Evolutionary conservation across 75 land plant species (phyloP), one percentile per base, ranked within the genome.

Genomic region (Gnetum montanum): DNA sequence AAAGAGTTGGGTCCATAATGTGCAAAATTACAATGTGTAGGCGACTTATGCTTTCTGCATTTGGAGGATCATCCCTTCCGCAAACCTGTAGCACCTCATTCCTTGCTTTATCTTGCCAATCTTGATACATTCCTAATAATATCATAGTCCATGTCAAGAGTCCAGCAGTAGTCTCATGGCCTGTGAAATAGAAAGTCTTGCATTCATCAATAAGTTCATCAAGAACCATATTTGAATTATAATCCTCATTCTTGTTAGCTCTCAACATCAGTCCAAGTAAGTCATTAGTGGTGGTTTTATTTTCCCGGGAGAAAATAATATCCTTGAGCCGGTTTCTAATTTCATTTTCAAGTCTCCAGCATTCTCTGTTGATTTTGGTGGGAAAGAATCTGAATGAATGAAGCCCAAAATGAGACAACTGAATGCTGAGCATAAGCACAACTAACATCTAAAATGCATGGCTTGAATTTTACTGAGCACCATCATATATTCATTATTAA

Each of bases 21-120:
- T 15, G n/a, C 16, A 34, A 16, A 57, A 79, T 74, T 69, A 81
- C 89, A 63, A 63, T 74, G 65, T 85, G 81, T 19, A 85, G 49
- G 64, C 46, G 68, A 58, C 22, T 58, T 46, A 82, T 26, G 15
- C 49, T 53, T 20, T 83, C 78, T 30, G 57, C 62, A 45, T 59
- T 53, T n/a, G 75, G 70, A 34, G 6, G 8, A 8, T 19, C 47
- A 3, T 47, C 59, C 20, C 59, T 63, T 8, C 69, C 76, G 43
- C 62, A 77, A 10, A 57, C 40, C 44, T 66, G 54, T 8, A 74
- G 4, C 1, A 82, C 74, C 37, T 86, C 86, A 34, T 70, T 49
- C 7, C 90, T 61, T 4, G 69, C 77, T 6, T 38, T 55, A n/a
- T 60, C 74, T 59, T 86, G 86, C 86, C 82, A 85, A 18, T 70